Base-by-base conservation (phyloP, 2,329 filamentous ascomycete species). In the Botrytis pseudocinerea region DNA sequence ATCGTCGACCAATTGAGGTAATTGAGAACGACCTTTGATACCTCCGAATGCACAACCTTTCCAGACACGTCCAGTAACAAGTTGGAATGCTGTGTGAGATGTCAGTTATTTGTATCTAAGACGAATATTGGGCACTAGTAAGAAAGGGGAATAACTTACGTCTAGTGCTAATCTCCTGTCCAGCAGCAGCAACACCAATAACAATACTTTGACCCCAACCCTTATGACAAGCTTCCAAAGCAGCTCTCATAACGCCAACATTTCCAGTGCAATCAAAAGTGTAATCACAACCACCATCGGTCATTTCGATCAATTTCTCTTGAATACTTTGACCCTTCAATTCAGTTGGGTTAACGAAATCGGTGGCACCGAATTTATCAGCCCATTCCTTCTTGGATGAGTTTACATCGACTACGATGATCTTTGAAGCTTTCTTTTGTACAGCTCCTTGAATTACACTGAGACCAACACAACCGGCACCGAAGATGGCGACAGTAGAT, bases 231-330 rank as follows among this genome's bases (percentile, higher is more conserved):
- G 96, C 95, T 86, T 99, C 95, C 74, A 99, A 90, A 59, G 96
- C 96, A 70, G 93, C 92, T 76, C 96, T 89, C 96, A 97, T 99
- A 72, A 99, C 96, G 78, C 91, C 89, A 70, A 98, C 95, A 81
- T 98, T 98, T 74, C 96, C 96, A 10, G 96, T 99, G 88, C 96
- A 98, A 86, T 99, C 96, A 82, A 99, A 99, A 68, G 96, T 99
- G 87, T 98, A 98, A 86, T 99, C 96, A 82, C 94, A 97, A 69
- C 96, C 96, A 77, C 96, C 96, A 80, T 98, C 96, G 2, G 96
- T 99, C 92, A 98, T 94, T 85, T 98, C 95, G 78, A 98, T 90
- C 76, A 99, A 88, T 86, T 95, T 92, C 81, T 97, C 94, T 80
- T 97, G 93, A 78, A 98, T 92, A 74, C 89, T 93, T 87, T 95